phyloP scores from a whole-genome alignment of 176 grass and related monocot genomes.

The Bothriochloa decipiens region DNA sequence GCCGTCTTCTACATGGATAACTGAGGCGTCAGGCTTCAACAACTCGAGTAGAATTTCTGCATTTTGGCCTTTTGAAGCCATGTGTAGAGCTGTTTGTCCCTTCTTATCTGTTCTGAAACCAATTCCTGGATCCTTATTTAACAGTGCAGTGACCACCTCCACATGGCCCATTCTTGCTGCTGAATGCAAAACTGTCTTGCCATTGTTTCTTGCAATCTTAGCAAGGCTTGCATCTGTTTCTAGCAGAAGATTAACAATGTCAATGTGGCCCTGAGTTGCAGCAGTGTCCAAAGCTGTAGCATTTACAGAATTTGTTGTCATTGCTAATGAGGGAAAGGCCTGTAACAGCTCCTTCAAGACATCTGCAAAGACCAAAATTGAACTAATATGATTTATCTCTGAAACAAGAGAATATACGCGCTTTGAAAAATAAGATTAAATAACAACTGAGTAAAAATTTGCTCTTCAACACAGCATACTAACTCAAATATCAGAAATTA shows the following conservation, averaged over 20 bases:
- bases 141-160: constrained; percentile 71
- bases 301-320: constrained; percentile 92
- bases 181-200: constrained; percentile 88
- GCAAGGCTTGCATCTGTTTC: constrained; percentile 86
- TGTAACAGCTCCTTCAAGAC: constrained; percentile 77
- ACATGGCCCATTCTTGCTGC: constrained; percentile 97
- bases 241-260: constrained; percentile 87
- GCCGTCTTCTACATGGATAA: constrained; percentile 78
- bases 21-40: constrained; percentile 72
- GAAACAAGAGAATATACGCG: not conserved
- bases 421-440: constrained; percentile 3
- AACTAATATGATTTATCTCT: constrained; percentile 10
- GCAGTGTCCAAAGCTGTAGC: constrained; percentile 94
- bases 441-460: not conserved
- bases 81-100: constrained; percentile 92
- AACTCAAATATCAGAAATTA: constrained; percentile 22
- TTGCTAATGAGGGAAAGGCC: constrained; percentile 79
- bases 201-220: constrained; percentile 86
- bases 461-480: constrained; percentile 1
- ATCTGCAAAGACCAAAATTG: constrained; percentile 56
- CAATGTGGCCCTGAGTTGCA: constrained; percentile 81
- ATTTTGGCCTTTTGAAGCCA: constrained; percentile 96
- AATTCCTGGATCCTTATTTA: constrained; percentile 86
- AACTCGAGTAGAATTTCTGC: constrained; percentile 75
- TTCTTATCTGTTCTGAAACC: constrained; percentile 93